These are phyloP conservation scores for Hansenula lynferdii DNA, from an alignment of 1,139 yeast genomes.

Conservation along the genomic window DNA sequence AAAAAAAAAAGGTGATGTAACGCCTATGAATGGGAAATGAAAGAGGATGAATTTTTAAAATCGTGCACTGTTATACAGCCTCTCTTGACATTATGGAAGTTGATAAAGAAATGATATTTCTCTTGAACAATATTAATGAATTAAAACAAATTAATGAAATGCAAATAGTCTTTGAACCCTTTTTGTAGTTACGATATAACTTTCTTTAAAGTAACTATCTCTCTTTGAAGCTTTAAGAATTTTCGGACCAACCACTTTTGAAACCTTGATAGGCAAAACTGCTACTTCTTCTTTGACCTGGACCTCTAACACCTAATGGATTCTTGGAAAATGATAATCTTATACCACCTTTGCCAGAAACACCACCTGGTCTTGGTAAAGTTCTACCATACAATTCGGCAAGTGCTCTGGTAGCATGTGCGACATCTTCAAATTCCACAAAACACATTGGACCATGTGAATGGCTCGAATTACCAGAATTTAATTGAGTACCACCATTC, in stretches of 20 bases:
- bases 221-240: no score
- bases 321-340: slow-evolving; percentile 90
- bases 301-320: slow-evolving; percentile 91
- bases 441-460: slow-evolving; percentile 98
- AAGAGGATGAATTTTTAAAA: no score
- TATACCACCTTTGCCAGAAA: slow-evolving; percentile 82
- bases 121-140: not conserved
- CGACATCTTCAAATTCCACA: slow-evolving; percentile 96
- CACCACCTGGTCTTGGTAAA: slow-evolving; percentile 56
- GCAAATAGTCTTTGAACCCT: not conserved
- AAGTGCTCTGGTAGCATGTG: slow-evolving; percentile 87
- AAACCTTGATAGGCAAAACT: slow-evolving; percentile 17
- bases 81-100: no score
- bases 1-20: no score
- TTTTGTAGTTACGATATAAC: no score
- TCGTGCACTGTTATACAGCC: no score
- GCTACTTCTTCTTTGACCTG: slow-evolving; percentile 25
- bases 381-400: slow-evolving; percentile 91
- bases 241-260: not conserved
- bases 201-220: no score
- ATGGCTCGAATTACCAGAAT: slow-evolving; percentile 76
- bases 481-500: slow-evolving; percentile 34
- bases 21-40: no score
- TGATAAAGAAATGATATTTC: no score
- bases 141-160: not conserved